Evolutionary conservation across 164 flowering plant genomes (phyloP).

Genomic region (Macadamia integrifolia): DNA sequence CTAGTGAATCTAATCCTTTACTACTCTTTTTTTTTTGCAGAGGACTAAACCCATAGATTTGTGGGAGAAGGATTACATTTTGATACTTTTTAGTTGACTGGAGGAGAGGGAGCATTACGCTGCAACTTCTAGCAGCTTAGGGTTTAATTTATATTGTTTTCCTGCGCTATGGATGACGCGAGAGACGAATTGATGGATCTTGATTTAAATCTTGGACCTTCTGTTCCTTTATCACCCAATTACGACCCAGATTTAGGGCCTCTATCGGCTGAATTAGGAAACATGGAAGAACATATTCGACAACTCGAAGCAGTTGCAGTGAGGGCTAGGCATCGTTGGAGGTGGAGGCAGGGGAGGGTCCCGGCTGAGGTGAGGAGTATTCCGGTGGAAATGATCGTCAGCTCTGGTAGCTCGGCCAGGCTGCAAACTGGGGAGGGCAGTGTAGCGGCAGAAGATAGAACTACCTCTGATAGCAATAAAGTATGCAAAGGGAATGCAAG

Average conservation of each 20-base stretch:
- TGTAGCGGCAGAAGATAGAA: conserved; percentile 13
- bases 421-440: conserved; percentile 8
- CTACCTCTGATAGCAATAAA: conserved; percentile 13
- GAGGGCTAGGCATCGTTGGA: conserved; percentile 35
- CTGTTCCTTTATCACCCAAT: conserved; percentile 14
- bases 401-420: conserved; percentile 1
- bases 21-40: too few species aligned
- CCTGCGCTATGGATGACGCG: conserved; percentile 18
- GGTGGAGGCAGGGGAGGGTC: conserved; percentile 21
- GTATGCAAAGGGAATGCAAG: conserved; percentile 14
- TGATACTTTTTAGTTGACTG: too few species aligned
- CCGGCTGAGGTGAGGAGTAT: conserved; percentile 4
- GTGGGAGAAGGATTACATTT: too few species aligned
- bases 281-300: conserved; percentile 33
- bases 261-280: background rate
- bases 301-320: conserved; percentile 37
- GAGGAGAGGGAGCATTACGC: too few species aligned
- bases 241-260: conserved; percentile 9
- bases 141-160: background rate
- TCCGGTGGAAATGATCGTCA: conserved; percentile 1
- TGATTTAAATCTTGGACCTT: conserved; percentile 46
- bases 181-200: conserved; percentile 31
- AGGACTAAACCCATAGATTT: too few species aligned
- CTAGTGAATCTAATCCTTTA: too few species aligned
- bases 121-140: too few species aligned